A percentile compares a stretch with the other conserved stretches of the same genome.
Evolutionary conservation across 306 rosid genomes (phyloP).

Genomic region (Comarum palustre): DNA sequence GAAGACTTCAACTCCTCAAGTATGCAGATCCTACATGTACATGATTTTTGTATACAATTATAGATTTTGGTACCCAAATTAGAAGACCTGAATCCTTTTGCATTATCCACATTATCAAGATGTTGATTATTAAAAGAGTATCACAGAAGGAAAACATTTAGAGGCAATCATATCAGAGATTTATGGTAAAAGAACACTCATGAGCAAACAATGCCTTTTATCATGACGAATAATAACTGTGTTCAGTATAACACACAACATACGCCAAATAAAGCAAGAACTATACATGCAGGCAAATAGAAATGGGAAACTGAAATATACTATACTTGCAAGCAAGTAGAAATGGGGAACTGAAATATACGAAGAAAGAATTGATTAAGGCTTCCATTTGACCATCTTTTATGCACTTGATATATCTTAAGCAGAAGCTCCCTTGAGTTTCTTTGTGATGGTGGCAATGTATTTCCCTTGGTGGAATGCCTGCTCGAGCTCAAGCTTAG

Average conservation of each 20-base stretch:
- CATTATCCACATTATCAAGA: background rate
- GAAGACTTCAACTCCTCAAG: background rate
- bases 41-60: background rate
- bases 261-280: conserved; percentile 28
- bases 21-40: background rate
- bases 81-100: background rate
- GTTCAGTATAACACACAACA: conserved; percentile 48
- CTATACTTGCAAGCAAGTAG: conserved; percentile 22
- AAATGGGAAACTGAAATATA: conserved; percentile 33
- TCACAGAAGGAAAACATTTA: background rate
- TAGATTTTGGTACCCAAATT: background rate
- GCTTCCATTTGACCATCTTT: conserved; percentile 31
- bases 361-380: conserved; percentile 41
- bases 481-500: conserved; percentile 73
- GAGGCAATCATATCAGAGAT: conserved; percentile 1
- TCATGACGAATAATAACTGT: conserved; percentile 34
- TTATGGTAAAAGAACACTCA: background rate
- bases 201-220: conserved; percentile 30
- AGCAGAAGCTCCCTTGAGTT: conserved; percentile 72
- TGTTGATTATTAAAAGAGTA: background rate
- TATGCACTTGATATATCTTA: conserved; percentile 24
- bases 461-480: conserved; percentile 95
- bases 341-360: conserved; percentile 34
- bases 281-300: conserved; percentile 43
- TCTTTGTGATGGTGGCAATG: conserved; percentile 82